Conservation (phyloP, 2,329 filamentous ascomycete genomes). For the Calonectria honghensis region DNA sequence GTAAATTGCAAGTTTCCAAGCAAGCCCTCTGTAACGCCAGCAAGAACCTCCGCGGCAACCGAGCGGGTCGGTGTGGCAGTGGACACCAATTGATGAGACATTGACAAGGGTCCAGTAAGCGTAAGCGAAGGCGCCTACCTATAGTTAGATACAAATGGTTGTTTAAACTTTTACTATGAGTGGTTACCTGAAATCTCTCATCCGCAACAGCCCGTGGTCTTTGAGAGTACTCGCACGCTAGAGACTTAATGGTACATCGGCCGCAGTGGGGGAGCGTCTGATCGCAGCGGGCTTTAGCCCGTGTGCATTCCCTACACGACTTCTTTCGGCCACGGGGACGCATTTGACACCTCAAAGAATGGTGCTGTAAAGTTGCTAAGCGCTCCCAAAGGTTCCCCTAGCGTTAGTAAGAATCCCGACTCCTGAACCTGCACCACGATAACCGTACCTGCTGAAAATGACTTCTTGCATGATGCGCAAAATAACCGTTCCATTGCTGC, state of each 20-base stretch:
- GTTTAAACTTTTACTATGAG: background rate
- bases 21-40: background rate
- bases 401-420: background rate
- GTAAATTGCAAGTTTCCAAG: background rate
- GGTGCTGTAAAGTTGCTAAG: background rate
- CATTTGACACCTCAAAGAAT: constrained; percentile 2
- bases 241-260: background rate
- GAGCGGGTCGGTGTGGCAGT: background rate
- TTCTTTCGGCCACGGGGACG: constrained; percentile 10
- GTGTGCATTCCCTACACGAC: constrained; percentile 6
- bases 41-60: accelerated
- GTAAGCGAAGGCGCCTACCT: background rate
- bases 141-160: background rate
- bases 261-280: background rate
- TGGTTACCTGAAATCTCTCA: background rate
- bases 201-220: background rate
- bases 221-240: constrained; percentile 1
- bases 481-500: background rate
- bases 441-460: background rate
- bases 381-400: background rate
- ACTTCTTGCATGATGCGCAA: background rate
- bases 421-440: no score
- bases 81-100: background rate
- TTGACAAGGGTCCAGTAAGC: background rate
- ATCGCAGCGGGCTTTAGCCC: constrained; percentile 15